Evolutionary conservation across 495 filamentous ascomycete species (phyloP).

Genomic region (Neurospora cerealis): DNA sequence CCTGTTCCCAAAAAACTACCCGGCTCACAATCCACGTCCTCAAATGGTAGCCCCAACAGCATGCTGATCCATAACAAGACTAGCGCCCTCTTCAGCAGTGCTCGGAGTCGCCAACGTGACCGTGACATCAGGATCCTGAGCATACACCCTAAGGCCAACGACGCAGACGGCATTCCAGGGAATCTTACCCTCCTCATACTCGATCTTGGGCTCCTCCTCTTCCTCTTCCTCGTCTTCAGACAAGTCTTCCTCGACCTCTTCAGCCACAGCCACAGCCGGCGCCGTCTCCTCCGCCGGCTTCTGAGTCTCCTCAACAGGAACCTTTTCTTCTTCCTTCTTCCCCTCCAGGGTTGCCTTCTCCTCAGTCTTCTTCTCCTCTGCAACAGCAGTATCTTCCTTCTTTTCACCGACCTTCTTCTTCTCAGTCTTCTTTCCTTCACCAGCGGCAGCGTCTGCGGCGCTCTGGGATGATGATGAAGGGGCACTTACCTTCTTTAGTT

Average conservation of each 20-base stretch:
- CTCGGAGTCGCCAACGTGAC: slow-evolving; percentile 31
- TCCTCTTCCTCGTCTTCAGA: slow-evolving; percentile 7
- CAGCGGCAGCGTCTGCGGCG: neutral
- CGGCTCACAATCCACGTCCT: neutral
- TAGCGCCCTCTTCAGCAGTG: slow-evolving; percentile 16
- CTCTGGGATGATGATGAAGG: neutral
- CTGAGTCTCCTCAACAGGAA: slow-evolving; percentile 1
- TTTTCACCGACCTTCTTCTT: slow-evolving; percentile 1
- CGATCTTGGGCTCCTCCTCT: slow-evolving; percentile 5
- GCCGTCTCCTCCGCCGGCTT: neutral
- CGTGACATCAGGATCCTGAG: slow-evolving; percentile 29
- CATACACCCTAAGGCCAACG: slow-evolving; percentile 41
- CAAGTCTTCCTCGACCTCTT: slow-evolving; percentile 1
- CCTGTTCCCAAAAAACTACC: too few relatives aligned
- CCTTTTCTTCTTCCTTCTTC: slow-evolving; percentile 1
- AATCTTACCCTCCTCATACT: slow-evolving; percentile 9
- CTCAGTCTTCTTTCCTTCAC: slow-evolving; percentile 6
- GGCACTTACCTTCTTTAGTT: neutral
- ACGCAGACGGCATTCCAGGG: slow-evolving; percentile 48
- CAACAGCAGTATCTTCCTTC: neutral
- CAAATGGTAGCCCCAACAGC: slow-evolving; percentile 17
- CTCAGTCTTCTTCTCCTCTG: neutral
- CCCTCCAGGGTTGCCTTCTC: neutral
- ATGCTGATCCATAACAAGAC: slow-evolving; percentile 14
- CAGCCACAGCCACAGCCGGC: neutral